Evolutionary conservation across 2,329 filamentous ascomycete genomes (phyloP).

Genomic region (Penicillium sp.): DNA sequence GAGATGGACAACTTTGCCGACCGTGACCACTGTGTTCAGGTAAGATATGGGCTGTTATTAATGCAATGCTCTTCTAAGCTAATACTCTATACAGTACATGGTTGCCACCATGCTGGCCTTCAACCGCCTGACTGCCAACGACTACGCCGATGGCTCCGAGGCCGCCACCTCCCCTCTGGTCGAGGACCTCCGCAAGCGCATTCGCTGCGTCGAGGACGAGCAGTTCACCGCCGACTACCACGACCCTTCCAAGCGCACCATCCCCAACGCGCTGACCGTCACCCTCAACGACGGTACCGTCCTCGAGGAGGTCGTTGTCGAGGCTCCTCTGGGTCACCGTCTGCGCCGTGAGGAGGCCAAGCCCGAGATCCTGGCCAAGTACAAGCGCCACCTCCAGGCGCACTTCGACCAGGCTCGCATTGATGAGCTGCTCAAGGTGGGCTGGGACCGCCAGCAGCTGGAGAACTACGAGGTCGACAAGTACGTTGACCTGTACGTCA

Average conservation of each 20-base stretch:
- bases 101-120: conserved; percentile 93
- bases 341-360: conserved; percentile 93
- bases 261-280: conserved; percentile 94
- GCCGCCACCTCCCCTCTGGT: conserved; percentile 87
- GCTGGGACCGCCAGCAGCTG: conserved; percentile 71
- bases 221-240: conserved; percentile 96
- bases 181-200: conserved; percentile 88
- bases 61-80: neutral
- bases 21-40: conserved; percentile 97
- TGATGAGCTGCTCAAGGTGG: conserved; percentile 78
- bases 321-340: conserved; percentile 91
- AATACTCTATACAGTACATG: conserved; percentile 69
- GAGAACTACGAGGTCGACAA: conserved; percentile 84
- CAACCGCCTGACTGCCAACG: conserved; percentile 86
- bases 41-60: conserved; percentile 27
- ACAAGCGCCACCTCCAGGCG: conserved; percentile 83
- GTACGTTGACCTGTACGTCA: conserved; percentile 85
- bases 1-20: conserved; percentile 99
- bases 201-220: conserved; percentile 94
- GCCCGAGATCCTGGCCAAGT: conserved; percentile 94
- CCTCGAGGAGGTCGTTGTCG: conserved; percentile 85
- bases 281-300: conserved; percentile 92
- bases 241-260: conserved; percentile 87
- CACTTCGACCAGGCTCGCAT: conserved; percentile 79
- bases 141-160: conserved; percentile 92